Evolutionary conservation across 192 early-diverging fungal species (phyloP), one percentile per base, ranked within the genome.

Genomic region (Fimicolochytrium jonesii): DNA sequence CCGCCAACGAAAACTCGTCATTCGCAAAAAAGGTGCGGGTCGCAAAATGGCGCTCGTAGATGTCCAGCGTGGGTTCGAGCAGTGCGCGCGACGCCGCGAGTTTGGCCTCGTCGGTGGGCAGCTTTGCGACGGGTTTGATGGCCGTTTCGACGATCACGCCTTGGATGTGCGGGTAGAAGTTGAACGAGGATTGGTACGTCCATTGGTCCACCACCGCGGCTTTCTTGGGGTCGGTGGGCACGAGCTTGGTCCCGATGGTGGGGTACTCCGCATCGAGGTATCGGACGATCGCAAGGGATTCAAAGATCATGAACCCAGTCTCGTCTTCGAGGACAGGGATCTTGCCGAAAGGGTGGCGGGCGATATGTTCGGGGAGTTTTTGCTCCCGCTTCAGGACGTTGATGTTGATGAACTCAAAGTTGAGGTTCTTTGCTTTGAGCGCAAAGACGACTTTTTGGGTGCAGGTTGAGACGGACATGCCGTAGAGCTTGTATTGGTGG

Each of bases 301-400:
- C 76, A n/a, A 45, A 71, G 6, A 77, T 26, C 37, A 57, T 68
- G 23, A 29, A 29, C 17, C 33, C 33, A 36, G 41, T 61, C 11
- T 44, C 72, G 31, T 77, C 69, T 20, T 60, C 54, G 30, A 77
- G 62, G 25, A 72, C 65, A n/a, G 76, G 76, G 22, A 77, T 59
- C 45, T 68, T 45, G 34, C 76, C 76, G 44, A 77, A 77, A 15
- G 76, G 76, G 45, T 75, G 68, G 30, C 62, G 56, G 0, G 28
- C 51, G 18, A 72, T 6, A 44, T 65, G 69, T 22, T 71, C 65
- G 7, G 69, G 59, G 2, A 47, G 20, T 49, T 77, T 77, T 26
- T 74, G 72, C 37, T 67, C 72, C n/a, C 54, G 23, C 35, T 63
- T 66, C 5, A 37, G 18, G 3, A 75, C 20, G 58, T 68, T 59